Evolutionary conservation across 1,284 basidiomycete species (phyloP).

Genomic region (Melampsora allii-populina): DNA sequence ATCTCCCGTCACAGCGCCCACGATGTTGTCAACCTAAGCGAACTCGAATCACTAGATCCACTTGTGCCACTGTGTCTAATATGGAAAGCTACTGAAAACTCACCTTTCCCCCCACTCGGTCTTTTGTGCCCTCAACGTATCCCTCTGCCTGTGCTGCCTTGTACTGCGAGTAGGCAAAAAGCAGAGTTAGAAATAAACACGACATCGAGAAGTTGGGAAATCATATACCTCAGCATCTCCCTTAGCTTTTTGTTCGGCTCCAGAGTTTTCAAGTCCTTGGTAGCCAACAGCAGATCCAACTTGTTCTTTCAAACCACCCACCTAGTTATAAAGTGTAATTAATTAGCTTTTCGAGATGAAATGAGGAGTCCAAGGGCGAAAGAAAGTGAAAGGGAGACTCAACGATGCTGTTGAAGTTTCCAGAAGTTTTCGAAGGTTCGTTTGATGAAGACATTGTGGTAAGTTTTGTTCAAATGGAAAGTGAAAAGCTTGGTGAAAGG

Average conservation of each 20-base stretch:
- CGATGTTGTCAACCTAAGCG: slow-evolving; percentile 8
- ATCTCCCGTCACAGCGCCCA: slow-evolving; percentile 9
- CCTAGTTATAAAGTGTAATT: not conserved
- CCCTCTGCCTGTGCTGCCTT: slow-evolving; percentile 16
- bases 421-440: slow-evolving; percentile 9
- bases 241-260: not conserved
- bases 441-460: not conserved
- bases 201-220: not conserved
- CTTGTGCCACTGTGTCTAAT: not conserved
- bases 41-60: not conserved
- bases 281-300: not conserved
- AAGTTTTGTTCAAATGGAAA: not conserved
- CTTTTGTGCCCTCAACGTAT: slow-evolving; percentile 13
- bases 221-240: slow-evolving; percentile 10
- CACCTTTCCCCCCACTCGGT: slow-evolving; percentile 10
- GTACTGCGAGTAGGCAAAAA: not conserved
- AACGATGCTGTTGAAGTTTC: slow-evolving; percentile 15
- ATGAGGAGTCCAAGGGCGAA: not conserved
- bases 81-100: not conserved
- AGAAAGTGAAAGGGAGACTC: not conserved
- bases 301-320: slow-evolving; percentile 5
- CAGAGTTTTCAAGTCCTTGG: not conserved
- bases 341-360: not conserved
- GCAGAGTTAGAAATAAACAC: not conserved
- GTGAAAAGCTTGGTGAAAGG: not conserved